These are phyloP conservation scores for Sungouiozyma ichnusensis DNA, from an alignment of 805 yeast genomes.

Conservation along the genomic window DNA sequence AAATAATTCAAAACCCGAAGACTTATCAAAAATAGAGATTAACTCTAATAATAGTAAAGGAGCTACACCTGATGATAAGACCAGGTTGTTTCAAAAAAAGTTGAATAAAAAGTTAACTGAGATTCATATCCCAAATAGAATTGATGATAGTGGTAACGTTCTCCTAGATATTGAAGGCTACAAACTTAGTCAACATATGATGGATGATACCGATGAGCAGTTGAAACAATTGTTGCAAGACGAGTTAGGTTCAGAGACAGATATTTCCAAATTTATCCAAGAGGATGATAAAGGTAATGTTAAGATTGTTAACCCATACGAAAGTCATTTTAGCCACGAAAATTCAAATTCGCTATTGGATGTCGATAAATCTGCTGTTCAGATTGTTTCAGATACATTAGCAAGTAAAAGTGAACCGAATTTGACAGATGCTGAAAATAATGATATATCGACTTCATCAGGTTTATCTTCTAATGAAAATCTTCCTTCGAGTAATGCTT, in stretches of 20 bases:
- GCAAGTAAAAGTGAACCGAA: constrained; percentile 11
- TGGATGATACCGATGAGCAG: constrained; percentile 64
- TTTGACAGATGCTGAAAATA: constrained; percentile 1
- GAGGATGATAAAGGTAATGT: constrained; percentile 62
- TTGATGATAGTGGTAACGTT: constrained; percentile 83
- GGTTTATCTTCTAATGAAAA: background rate
- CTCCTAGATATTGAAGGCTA: constrained; percentile 93
- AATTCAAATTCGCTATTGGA: background rate
- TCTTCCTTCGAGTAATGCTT: constrained; percentile 6
- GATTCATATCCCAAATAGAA: constrained; percentile 75
- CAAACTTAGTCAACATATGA: constrained; percentile 72
- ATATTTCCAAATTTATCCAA: constrained; percentile 35
- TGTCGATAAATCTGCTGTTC: background rate
- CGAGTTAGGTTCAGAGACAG: constrained; percentile 52
- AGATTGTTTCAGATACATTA: background rate
- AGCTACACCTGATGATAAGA: constrained; percentile 2
- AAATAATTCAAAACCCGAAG: too few relatives aligned
- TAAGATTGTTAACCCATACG: constrained; percentile 38
- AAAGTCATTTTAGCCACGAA: constrained; percentile 1
- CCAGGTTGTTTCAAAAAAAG: constrained; percentile 26
- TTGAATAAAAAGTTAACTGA: constrained; percentile 54
- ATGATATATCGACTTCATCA: background rate
- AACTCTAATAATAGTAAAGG: background rate
- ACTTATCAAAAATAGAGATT: too few relatives aligned
- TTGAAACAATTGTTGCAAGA: constrained; percentile 64